These are phyloP conservation scores for Pelargonium nanum DNA, from an alignment of 345 rosid genomes.

Conservation along the genomic window DNA sequence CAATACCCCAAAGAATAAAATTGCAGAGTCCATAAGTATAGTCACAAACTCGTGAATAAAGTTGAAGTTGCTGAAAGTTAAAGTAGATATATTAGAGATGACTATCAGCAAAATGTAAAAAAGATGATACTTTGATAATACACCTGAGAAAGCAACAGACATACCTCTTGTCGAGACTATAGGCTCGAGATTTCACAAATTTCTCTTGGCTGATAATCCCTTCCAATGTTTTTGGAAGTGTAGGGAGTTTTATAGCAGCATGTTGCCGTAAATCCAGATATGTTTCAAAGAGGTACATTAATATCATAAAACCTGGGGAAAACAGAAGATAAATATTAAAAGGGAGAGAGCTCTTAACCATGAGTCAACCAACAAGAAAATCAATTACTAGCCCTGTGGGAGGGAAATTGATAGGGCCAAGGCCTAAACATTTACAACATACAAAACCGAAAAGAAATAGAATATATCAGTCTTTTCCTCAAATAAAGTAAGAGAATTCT, in stretches of 20 bases:
- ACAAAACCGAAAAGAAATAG: neutral
- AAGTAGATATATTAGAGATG: conserved; percentile 12
- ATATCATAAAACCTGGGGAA: conserved; percentile 75
- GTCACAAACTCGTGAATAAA: conserved; percentile 86
- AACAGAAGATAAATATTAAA: neutral
- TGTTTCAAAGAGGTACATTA: conserved; percentile 80
- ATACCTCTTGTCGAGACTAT: conserved; percentile 97
- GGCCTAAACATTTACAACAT: neutral
- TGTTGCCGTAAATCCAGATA: conserved; percentile 86
- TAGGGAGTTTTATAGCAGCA: conserved; percentile 67
- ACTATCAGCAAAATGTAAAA: neutral
- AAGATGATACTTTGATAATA: neutral
- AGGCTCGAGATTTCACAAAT: conserved; percentile 80
- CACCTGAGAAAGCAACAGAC: conserved; percentile 3
- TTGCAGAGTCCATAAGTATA: conserved; percentile 83
- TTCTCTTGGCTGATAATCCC: conserved; percentile 91
- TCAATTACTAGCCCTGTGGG: neutral
- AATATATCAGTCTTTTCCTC: neutral
- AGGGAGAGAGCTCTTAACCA: neutral
- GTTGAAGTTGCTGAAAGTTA: conserved; percentile 62
- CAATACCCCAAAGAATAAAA: conserved; percentile 75
- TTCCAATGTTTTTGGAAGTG: conserved; percentile 76
- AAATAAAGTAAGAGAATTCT: neutral
- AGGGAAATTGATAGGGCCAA: neutral
- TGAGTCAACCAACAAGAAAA: neutral